phyloP scores from a whole-genome alignment of 2,329 filamentous ascomycete genomes.

The Epichloe aotearoae region DNA sequence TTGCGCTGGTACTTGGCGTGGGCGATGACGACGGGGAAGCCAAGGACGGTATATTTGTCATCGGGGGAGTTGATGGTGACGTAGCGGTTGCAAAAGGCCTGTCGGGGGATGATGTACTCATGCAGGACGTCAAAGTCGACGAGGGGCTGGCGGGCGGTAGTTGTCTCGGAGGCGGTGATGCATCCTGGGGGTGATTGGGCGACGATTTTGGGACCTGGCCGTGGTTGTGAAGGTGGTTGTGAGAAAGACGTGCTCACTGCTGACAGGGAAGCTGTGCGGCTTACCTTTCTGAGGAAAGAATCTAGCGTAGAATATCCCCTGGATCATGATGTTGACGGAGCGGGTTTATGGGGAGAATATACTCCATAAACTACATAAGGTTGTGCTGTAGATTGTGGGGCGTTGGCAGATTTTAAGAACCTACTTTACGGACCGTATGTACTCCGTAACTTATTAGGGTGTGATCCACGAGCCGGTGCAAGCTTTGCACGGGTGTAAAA shows the following conservation, averaged over 20 bases:
- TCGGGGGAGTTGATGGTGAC: constrained; percentile 65
- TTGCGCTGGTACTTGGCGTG: constrained; percentile 76
- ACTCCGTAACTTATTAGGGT: no score
- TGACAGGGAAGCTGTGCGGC: no score
- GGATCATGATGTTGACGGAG: constrained; percentile 37
- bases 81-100: constrained; percentile 88
- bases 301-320: constrained; percentile 57
- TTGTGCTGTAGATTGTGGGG: no score
- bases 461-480: no score
- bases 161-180: constrained; percentile 32
- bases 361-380: no score
- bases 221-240: background rate
- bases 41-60: constrained; percentile 62
- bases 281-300: constrained; percentile 53
- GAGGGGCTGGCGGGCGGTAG: constrained; percentile 38
- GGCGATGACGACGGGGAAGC: constrained; percentile 79
- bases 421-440: no score
- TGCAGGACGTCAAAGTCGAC: constrained; percentile 79
- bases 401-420: no score
- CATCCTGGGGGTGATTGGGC: constrained; percentile 50
- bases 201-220: constrained; percentile 18
- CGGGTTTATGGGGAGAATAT: no score
- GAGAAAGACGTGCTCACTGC: no score
- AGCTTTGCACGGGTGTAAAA: no score
- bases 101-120: constrained; percentile 86